Conservation (phyloP, 306 rosid species). For the Cajanus cajan region DNA sequence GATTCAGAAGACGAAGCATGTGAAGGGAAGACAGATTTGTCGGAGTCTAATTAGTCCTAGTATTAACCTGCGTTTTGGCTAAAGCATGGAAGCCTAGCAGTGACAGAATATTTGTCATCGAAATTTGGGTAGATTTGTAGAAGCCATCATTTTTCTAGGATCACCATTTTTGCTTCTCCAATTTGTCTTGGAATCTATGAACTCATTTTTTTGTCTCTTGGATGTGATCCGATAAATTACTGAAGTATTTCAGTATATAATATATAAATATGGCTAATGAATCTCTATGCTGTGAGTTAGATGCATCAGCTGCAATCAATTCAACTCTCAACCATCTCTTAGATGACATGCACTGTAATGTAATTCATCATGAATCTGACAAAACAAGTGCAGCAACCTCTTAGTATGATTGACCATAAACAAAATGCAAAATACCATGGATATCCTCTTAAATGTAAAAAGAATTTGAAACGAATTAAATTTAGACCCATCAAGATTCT, state of each 20-base stretch:
- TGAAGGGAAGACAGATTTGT: slow-evolving; percentile 16
- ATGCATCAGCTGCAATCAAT: background rate
- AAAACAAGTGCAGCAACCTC: background rate
- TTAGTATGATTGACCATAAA: background rate
- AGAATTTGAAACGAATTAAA: background rate
- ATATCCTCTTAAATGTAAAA: background rate
- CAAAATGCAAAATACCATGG: background rate
- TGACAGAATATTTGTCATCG: background rate
- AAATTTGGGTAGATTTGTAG: slow-evolving; percentile 14
- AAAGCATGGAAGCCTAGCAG: background rate
- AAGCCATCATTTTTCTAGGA: background rate
- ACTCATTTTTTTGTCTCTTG: background rate
- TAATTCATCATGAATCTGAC: background rate
- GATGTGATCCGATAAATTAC: slow-evolving; percentile 9
- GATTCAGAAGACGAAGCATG: slow-evolving; percentile 57
- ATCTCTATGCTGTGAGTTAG: background rate
- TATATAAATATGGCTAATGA: slow-evolving; percentile 1
- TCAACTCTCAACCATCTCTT: background rate
- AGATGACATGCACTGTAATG: background rate
- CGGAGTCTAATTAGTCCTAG: slow-evolving; percentile 15
- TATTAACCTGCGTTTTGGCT: background rate
- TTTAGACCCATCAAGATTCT: too few relatives aligned
- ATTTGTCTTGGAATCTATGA: slow-evolving; percentile 5
- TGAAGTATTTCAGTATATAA: slow-evolving; percentile 14
- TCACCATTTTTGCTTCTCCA: background rate